Evolutionary conservation across 352 stramenopile genomes (phyloP).

Genomic region (Globisporangium paroecandrum): DNA sequence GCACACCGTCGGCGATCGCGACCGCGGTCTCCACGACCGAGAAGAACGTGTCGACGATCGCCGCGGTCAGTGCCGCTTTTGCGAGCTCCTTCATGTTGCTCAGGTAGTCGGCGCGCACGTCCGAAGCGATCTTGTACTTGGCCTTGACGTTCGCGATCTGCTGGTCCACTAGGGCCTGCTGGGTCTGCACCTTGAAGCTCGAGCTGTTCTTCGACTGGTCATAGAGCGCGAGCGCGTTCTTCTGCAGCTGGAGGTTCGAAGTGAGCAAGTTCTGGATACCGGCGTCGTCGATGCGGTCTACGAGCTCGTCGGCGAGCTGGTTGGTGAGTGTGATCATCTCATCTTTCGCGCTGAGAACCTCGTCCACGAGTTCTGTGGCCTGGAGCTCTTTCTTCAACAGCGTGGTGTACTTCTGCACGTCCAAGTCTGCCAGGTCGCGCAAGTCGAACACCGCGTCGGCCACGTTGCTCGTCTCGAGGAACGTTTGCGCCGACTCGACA

Average conservation of each 20-base stretch:
- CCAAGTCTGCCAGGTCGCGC: neutral
- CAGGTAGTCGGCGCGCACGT: neutral
- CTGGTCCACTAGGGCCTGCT: slow-evolving; percentile 5
- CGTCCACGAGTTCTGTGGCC: neutral
- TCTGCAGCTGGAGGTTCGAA: neutral
- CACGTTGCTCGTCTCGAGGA: neutral
- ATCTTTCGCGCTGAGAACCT: neutral
- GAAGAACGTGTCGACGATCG: slow-evolving; percentile 7
- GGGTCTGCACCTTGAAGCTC: slow-evolving; percentile 5
- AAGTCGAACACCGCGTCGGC: neutral
- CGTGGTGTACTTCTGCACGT: slow-evolving; percentile 5
- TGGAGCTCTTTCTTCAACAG: slow-evolving; percentile 4
- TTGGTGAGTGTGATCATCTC: slow-evolving; percentile 4
- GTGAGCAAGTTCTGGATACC: neutral
- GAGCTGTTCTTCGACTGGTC: slow-evolving; percentile 1
- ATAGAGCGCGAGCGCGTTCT: slow-evolving; percentile 2
- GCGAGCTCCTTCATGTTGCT: slow-evolving; percentile 7
- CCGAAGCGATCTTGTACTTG: slow-evolving; percentile 1
- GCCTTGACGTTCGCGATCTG: neutral
- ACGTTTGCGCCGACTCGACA: neutral
- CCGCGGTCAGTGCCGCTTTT: neutral
- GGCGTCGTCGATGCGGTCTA: slow-evolving; percentile 1
- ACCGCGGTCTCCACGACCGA: slow-evolving; percentile 1
- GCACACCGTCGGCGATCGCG: neutral
- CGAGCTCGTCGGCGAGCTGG: neutral